These are phyloP conservation scores for Phytophthora fragariae DNA, from an alignment of 352 stramenopile species.

Conservation along the genomic window DNA sequence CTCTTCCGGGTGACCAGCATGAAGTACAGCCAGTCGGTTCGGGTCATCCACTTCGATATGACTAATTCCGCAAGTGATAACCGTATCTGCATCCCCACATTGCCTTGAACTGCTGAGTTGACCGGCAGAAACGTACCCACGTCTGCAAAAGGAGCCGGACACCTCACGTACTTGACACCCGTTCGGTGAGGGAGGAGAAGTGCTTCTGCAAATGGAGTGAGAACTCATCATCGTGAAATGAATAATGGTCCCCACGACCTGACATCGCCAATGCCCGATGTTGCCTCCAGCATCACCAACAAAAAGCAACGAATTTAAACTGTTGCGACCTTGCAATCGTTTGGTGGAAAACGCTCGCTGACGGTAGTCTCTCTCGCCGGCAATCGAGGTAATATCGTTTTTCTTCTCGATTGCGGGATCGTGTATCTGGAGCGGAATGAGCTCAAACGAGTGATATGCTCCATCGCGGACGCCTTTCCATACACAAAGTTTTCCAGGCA, in stretches of 20 bases:
- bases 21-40: slow-evolving; percentile 79
- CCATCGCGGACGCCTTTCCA: slow-evolving; percentile 69
- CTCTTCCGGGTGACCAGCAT: slow-evolving; percentile 51
- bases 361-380: slow-evolving; percentile 80
- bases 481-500: slow-evolving; percentile 59
- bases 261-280: slow-evolving; percentile 84
- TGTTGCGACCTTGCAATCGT: slow-evolving; percentile 33
- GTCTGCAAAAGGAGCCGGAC: slow-evolving; percentile 39
- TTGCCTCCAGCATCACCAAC: slow-evolving; percentile 61
- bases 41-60: slow-evolving; percentile 90
- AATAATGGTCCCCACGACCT: slow-evolving; percentile 53
- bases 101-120: slow-evolving; percentile 22
- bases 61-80: slow-evolving; percentile 39
- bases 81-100: slow-evolving; percentile 7
- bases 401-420: slow-evolving; percentile 56
- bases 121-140: slow-evolving; percentile 40
- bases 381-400: slow-evolving; percentile 77
- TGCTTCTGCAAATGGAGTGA: slow-evolving; percentile 23
- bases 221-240: slow-evolving; percentile 83
- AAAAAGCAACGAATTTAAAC: slow-evolving; percentile 83
- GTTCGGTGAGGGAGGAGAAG: slow-evolving; percentile 16
- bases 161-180: slow-evolving; percentile 5
- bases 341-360: slow-evolving; percentile 80
- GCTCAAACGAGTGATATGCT: slow-evolving; percentile 50
- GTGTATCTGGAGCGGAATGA: slow-evolving; percentile 60